A percentile compares a stretch with the other conserved stretches of the same genome.
Conservation (phyloP, 805 yeast species). For the Barnettozyma siamensis region DNA sequence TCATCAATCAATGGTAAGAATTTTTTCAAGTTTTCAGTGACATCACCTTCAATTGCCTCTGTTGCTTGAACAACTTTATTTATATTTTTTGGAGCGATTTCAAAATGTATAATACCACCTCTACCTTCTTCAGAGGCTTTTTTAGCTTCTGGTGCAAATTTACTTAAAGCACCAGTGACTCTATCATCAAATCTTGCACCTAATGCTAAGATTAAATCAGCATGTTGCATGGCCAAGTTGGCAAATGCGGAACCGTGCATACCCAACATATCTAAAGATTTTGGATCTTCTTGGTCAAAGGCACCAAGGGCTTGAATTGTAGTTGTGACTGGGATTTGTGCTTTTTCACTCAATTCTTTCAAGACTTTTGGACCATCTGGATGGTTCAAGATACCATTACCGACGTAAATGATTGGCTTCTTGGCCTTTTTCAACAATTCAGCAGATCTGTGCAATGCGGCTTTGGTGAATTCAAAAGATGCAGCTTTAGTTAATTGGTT, state of each 20-base stretch:
- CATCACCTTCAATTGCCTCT: slow-evolving; percentile 96
- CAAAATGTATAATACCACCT: slow-evolving; percentile 97
- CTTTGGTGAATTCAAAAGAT: slow-evolving; percentile 67
- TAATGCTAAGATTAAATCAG: slow-evolving; percentile 87
- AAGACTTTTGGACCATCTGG: slow-evolving; percentile 75
- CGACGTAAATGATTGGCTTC: slow-evolving; percentile 85
- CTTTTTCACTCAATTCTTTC: slow-evolving; percentile 83
- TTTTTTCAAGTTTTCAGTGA: slow-evolving; percentile 64
- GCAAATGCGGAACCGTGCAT: slow-evolving; percentile 98
- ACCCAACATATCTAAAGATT: slow-evolving; percentile 93
- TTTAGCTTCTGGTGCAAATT: slow-evolving; percentile 92
- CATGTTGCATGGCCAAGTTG: slow-evolving; percentile 87
- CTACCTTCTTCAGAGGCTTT: slow-evolving; percentile 80
- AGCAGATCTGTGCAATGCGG: slow-evolving; percentile 73
- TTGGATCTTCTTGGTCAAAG: slow-evolving; percentile 85
- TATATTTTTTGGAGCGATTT: slow-evolving; percentile 93
- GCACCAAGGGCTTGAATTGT: slow-evolving; percentile 93
- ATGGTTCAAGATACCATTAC: slow-evolving; percentile 81
- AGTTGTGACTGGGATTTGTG: slow-evolving; percentile 93
- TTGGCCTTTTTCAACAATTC: slow-evolving; percentile 73
- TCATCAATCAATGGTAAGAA: slow-evolving; percentile 66
- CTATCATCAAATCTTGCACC: slow-evolving; percentile 99
- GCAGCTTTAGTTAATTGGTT: slow-evolving; percentile 63
- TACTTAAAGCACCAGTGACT: slow-evolving; percentile 80
- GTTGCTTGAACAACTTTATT: slow-evolving; percentile 96